Percentiles rank a stretch among this genome's conserved stretches.
phyloP scores from a whole-genome alignment of 1,284 basidiomycete species.

The Trichosporon sp. region DNA sequence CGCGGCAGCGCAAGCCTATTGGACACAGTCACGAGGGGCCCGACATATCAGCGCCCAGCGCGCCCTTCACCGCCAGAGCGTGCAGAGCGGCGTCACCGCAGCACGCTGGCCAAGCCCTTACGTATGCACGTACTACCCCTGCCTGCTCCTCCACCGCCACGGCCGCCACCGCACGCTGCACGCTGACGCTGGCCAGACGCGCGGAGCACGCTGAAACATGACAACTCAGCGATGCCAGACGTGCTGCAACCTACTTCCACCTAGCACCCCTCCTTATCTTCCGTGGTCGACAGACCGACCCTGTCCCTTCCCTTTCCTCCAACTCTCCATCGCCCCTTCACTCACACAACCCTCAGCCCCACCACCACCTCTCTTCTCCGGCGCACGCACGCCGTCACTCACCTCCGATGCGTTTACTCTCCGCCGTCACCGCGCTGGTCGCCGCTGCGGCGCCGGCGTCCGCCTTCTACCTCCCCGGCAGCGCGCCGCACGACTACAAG shows the following conservation, averaged over 20 bases:
- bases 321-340: neutral
- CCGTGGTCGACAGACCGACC: neutral
- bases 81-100: neutral
- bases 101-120: neutral
- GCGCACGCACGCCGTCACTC: neutral
- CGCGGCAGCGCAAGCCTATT: neutral
- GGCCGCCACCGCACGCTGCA: neutral
- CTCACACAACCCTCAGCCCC: neutral
- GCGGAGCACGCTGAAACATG: neutral
- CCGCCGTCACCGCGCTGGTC: constrained; percentile 14
- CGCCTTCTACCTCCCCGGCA: constrained; percentile 66
- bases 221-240: neutral
- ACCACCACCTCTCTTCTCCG: neutral
- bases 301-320: neutral
- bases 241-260: neutral
- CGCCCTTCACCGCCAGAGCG: too few species aligned
- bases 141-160: neutral
- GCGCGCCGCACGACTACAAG: constrained; percentile 73
- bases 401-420: constrained; percentile 2
- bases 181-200: neutral
- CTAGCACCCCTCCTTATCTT: neutral
- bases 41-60: neutral
- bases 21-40: too few species aligned
- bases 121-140: neutral
- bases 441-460: constrained; percentile 30